Evolutionary conservation across 495 filamentous ascomycete species (phyloP), one percentile per base, ranked within the genome.

Genomic region (Tuber brumale): DNA sequence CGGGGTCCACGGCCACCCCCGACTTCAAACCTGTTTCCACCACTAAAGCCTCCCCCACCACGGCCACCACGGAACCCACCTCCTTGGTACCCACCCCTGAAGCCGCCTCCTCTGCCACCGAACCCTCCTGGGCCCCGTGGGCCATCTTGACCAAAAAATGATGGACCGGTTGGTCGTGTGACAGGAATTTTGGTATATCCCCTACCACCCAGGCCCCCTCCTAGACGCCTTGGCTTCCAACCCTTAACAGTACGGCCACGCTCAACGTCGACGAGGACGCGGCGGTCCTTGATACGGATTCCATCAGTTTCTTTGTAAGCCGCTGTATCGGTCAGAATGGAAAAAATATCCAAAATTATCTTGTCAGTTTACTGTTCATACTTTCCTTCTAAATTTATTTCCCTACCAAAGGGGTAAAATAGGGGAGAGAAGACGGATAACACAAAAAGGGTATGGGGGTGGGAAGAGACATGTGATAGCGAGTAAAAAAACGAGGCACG

Each of bases 211-310:
- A 97, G 88, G 43, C 96, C 96, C 80, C 95, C 95, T 74, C 95
- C 95, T 69, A 95, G 91, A 48, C 95, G 93, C 72, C 92, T 90
- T 74, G 95, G 95, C 83, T 92, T 93, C 95, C 95, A 99, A 70
- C 92, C 94, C 81, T 92, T 92, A 70, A 97, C 93, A 48, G 95
- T 97, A 74, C 95, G 92, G 77, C 95, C 96, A 83, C 96, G 91
- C 84, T 99, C 95, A 71, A 97, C 95, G 84, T 99, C 95, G 75
- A 99, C 94, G 82, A 96, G 89, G 77, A 97, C 92, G 73, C 92
- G 90, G 79, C 95, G 90, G 80, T 94, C 94, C 84, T 92, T 96
- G 86, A 98, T 97, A 69, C 91, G 90, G 76, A 97, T 92, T 80
- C 93, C 93, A 88, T 97, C 95, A 84, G 90, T 92, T 83, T 92